Conservation (phyloP, 441 rosid species). For the Rhodomyrtus psidioides region DNA sequence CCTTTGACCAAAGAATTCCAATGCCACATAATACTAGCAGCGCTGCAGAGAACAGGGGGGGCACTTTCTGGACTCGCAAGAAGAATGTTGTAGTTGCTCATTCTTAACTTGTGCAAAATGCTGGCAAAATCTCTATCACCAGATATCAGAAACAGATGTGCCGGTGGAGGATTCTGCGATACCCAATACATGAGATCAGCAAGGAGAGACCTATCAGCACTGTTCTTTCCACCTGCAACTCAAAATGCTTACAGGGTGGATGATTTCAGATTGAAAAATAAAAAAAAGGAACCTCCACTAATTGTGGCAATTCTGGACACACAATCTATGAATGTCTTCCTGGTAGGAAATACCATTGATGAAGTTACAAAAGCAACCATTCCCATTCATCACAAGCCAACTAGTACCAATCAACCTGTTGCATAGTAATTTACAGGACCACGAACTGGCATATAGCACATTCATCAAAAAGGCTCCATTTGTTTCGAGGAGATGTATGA, state of each 20-base stretch:
- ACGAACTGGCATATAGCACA: not conserved
- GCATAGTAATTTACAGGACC: not conserved
- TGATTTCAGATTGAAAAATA: not conserved
- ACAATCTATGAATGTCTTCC: not conserved
- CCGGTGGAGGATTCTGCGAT: slow-evolving; percentile 85
- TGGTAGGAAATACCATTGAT: not conserved
- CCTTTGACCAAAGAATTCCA: slow-evolving; percentile 58
- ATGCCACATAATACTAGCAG: slow-evolving; percentile 88
- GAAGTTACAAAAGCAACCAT: not conserved
- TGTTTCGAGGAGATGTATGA: no score
- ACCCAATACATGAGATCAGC: slow-evolving; percentile 75
- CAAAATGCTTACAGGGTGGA: not conserved
- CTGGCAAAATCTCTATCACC: slow-evolving; percentile 62
- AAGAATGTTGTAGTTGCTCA: slow-evolving; percentile 85
- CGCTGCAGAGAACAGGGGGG: slow-evolving; percentile 57
- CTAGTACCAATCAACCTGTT: not conserved
- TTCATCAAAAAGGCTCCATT: not conserved
- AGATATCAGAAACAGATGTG: slow-evolving; percentile 77
- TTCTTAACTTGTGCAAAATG: slow-evolving; percentile 60
- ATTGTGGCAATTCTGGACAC: not conserved
- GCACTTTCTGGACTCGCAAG: slow-evolving; percentile 50
- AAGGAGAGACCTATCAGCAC: slow-evolving; percentile 67
- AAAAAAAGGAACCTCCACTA: not conserved
- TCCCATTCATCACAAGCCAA: not conserved
- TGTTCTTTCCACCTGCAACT: slow-evolving; percentile 66